Percentiles rank a stretch among this genome's conserved stretches.
Evolutionary conservation across 73 alveolate species (phyloP).

Genomic region (Paramecium sexaurelia): DNA sequence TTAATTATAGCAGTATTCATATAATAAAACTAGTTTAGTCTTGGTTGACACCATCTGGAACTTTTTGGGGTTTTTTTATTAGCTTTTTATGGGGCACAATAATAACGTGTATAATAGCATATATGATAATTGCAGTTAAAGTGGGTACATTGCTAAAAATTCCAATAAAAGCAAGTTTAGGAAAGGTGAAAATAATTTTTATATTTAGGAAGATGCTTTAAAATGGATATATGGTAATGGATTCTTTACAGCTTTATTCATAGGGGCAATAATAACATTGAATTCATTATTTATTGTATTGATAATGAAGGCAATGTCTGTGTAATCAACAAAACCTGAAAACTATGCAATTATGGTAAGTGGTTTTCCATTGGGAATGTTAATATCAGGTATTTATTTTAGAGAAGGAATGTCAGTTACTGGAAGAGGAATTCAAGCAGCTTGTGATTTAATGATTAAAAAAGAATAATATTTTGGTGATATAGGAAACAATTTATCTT

Average conservation of each 20-base stretch:
- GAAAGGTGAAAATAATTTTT: not conserved
- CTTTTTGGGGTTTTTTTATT: conserved; percentile 51
- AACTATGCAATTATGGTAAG: conserved; percentile 9
- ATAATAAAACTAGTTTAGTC: conserved; percentile 17
- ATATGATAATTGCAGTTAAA: not conserved
- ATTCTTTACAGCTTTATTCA: conserved; percentile 17
- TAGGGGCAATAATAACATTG: not conserved
- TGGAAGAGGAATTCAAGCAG: conserved; percentile 58
- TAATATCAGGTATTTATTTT: not conserved
- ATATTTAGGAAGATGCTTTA: conserved; percentile 40
- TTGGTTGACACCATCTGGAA: conserved; percentile 48
- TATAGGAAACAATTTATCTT: conserved; percentile 21
- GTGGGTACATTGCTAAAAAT: conserved; percentile 22
- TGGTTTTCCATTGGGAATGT: conserved; percentile 34
- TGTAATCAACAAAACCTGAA: not conserved
- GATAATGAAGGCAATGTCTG: conserved; percentile 48
- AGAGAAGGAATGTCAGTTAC: conserved; percentile 53
- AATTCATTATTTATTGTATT: not conserved
- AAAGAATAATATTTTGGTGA: conserved; percentile 52
- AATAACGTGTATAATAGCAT: not conserved
- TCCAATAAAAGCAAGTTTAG: not conserved
- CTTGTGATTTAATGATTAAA: conserved; percentile 42
- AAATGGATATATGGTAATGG: conserved; percentile 49
- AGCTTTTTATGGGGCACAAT: conserved; percentile 37
- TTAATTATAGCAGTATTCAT: conserved; percentile 16